These are phyloP conservation scores for Penicillium sclerotiorum DNA, from an alignment of 2,329 filamentous ascomycete genomes.

Conservation along the genomic window DNA sequence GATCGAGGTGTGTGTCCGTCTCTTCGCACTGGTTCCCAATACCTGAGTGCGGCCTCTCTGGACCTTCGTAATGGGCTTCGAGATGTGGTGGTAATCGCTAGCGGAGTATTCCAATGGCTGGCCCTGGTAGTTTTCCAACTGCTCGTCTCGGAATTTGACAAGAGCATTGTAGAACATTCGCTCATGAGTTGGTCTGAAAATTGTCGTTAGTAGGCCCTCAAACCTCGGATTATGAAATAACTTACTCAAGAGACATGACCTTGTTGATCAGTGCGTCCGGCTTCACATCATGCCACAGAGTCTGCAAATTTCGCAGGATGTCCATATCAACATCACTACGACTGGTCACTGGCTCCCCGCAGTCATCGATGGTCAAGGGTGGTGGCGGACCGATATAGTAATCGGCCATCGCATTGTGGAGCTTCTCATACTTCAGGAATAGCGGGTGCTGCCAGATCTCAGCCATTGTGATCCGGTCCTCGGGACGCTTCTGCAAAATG, in stretches of 20 bases:
- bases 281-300: constrained; percentile 85
- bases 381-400: constrained; percentile 57
- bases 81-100: constrained; percentile 86
- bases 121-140: constrained; percentile 81
- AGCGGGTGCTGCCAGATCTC: constrained; percentile 86
- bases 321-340: constrained; percentile 75
- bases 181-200: constrained; percentile 76
- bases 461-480: constrained; percentile 74
- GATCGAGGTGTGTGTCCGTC: constrained; percentile 60
- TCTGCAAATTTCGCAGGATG: constrained; percentile 80
- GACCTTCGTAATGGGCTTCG: constrained; percentile 38
- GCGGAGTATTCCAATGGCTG: constrained; percentile 78
- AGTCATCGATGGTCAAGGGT: constrained; percentile 62
- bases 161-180: constrained; percentile 91
- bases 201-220: background rate
- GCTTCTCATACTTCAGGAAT: constrained; percentile 78
- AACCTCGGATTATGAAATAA: no score
- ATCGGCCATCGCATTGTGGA: constrained; percentile 68
- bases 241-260: constrained; percentile 67
- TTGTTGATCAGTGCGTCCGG: constrained; percentile 71
- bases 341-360: constrained; percentile 61
- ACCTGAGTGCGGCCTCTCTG: constrained; percentile 33
- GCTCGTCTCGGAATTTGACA: constrained; percentile 76
- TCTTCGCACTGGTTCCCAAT: constrained; percentile 35
- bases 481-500: constrained; percentile 79